A percentile compares a stretch with the other conserved stretches of the same genome.
These are phyloP conservation scores for Lactifluus echinatus DNA, from an alignment of 768 basidiomycete genomes.

Conservation along the genomic window DNA sequence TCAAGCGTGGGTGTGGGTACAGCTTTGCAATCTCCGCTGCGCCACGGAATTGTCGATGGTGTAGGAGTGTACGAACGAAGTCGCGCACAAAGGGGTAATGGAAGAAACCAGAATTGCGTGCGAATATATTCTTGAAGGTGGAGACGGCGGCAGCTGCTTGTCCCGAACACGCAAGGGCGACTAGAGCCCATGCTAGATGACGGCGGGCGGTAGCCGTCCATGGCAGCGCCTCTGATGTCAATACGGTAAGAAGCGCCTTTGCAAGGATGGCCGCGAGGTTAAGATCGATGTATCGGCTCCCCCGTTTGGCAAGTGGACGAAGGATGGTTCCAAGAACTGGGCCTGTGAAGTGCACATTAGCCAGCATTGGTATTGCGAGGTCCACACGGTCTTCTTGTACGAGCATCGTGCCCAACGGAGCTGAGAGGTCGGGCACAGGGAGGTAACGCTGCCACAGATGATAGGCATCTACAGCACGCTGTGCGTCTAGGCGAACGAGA, in stretches of 20 bases:
- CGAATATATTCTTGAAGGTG: constrained; percentile 35
- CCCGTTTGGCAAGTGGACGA: constrained; percentile 18
- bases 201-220: constrained; percentile 31
- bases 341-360: constrained; percentile 1
- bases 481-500: constrained; percentile 13
- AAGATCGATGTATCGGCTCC: constrained; percentile 10
- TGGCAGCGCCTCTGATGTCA: constrained; percentile 28
- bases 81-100: constrained; percentile 28
- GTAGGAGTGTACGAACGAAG: constrained; percentile 35
- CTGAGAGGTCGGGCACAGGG: constrained; percentile 12
- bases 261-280: constrained; percentile 13
- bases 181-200: constrained; percentile 32
- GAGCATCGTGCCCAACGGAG: constrained; percentile 3
- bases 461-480: constrained; percentile 9
- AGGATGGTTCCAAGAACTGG: constrained; percentile 27
- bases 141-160: constrained; percentile 31
- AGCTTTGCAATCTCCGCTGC: constrained; percentile 26
- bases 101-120: constrained; percentile 33
- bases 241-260: constrained; percentile 29
- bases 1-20: constrained; percentile 25
- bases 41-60: constrained; percentile 31
- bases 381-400: constrained; percentile 17
- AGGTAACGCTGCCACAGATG: constrained; percentile 14
- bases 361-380: constrained; percentile 13
- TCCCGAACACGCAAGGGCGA: constrained; percentile 31